phyloP scores from a whole-genome alignment of 208 protist genomes.

The Entamoeba histolytica region DNA sequence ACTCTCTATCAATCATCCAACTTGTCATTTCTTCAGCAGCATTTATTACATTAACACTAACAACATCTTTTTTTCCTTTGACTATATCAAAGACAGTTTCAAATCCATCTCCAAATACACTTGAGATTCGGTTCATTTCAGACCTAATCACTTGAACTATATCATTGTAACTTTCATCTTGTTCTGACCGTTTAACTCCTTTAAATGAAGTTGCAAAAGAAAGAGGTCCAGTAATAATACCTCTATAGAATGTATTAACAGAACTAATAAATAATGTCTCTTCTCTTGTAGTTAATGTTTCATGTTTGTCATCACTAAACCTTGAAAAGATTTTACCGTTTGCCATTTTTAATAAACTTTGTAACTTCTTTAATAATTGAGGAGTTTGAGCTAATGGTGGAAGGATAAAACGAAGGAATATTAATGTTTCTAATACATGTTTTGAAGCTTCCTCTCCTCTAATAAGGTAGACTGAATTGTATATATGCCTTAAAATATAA shows the following conservation, averaged over 20 bases:
- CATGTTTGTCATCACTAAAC: background rate
- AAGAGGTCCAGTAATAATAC: background rate
- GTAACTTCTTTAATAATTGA: background rate
- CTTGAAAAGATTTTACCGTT: background rate
- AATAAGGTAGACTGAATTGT: background rate
- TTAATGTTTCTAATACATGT: background rate
- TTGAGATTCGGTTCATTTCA: background rate
- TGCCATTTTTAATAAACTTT: background rate
- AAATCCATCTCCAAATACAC: background rate
- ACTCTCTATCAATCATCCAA: background rate
- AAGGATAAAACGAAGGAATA: background rate
- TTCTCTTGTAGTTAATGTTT: background rate
- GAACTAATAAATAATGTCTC: background rate
- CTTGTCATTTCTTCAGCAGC: background rate
- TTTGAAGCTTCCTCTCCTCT: background rate
- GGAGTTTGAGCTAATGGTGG: background rate
- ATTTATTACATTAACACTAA: background rate
- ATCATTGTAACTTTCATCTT: background rate
- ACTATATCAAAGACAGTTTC: background rate
- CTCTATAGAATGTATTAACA: background rate
- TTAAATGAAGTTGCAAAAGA: background rate
- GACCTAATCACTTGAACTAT: background rate
- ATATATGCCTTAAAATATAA: background rate
- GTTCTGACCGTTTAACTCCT: background rate
- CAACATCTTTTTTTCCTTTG: background rate